Evolutionary conservation across 1,139 yeast genomes (phyloP).

Genomic region (Suhomyces atakaporum): DNA sequence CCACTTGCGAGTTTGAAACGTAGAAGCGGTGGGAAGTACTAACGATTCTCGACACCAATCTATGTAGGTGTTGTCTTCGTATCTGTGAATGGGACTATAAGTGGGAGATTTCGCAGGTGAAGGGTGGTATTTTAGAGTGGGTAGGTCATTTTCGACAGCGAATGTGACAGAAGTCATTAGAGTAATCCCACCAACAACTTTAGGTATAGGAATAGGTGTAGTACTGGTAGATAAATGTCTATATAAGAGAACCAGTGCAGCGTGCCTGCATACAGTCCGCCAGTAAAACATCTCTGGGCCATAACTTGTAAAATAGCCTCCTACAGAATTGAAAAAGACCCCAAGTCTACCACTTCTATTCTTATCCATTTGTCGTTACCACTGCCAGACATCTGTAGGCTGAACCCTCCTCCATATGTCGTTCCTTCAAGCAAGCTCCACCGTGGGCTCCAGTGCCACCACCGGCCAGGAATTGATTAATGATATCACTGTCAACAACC

Average conservation of each 20-base stretch:
- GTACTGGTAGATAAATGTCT: no score
- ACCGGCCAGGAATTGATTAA: constrained; percentile 71
- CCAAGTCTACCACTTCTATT: no score
- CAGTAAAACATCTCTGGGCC: no score
- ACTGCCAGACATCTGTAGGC: background rate
- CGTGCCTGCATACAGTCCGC: no score
- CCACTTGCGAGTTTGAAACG: constrained; percentile 50
- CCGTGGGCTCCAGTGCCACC: constrained; percentile 33
- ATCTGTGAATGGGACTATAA: constrained; percentile 9
- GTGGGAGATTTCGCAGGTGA: constrained; percentile 4
- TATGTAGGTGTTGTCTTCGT: constrained; percentile 39
- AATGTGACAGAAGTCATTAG: background rate
- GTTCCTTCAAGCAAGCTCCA: constrained; percentile 25
- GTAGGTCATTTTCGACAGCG: constrained; percentile 9
- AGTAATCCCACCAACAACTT: no score
- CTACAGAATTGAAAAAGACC: no score
- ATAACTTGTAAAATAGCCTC: no score
- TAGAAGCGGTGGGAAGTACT: constrained; percentile 11
- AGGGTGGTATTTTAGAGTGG: constrained; percentile 7
- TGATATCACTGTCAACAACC: constrained; percentile 76
- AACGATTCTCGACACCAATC: constrained; percentile 28
- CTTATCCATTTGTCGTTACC: no score
- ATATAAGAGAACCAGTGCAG: no score
- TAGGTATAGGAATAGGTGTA: no score
- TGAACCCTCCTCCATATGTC: constrained; percentile 23